Percentiles rank a stretch among this genome's conserved stretches.
These are phyloP conservation scores for Xylaria palmicola DNA, from an alignment of 495 filamentous ascomycete species.

Conservation along the genomic window DNA sequence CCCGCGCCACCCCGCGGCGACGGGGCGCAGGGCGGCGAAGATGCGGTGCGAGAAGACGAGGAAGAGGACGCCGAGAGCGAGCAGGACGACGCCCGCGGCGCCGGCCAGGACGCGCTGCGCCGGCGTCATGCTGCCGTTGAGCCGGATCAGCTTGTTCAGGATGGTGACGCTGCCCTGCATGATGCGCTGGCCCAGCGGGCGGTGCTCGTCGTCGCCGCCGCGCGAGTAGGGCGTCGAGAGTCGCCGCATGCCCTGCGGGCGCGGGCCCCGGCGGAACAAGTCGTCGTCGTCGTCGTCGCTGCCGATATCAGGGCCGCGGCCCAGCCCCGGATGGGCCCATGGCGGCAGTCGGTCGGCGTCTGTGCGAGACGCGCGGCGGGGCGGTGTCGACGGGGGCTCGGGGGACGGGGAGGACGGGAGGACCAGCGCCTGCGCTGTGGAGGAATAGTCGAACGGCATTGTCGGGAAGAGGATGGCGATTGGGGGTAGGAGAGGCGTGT, in stretches of 20 bases:
- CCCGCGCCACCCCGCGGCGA: constrained; percentile 70
- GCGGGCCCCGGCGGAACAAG: constrained; percentile 1
- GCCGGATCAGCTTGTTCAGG: constrained; percentile 22
- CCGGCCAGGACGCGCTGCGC: constrained; percentile 61
- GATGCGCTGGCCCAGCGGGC: constrained; percentile 18
- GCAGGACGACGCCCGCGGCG: constrained; percentile 45
- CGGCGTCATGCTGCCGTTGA: constrained; percentile 49
- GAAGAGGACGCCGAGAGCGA: constrained; percentile 61
- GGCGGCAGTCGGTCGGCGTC: constrained; percentile 5
- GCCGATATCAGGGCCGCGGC: not conserved
- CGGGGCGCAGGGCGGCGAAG: constrained; percentile 67
- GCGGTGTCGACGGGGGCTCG: constrained; percentile 10
- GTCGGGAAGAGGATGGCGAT: not conserved
- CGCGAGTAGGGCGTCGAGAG: constrained; percentile 22
- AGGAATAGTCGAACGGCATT: constrained; percentile 30
- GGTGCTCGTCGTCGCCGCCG: not conserved
- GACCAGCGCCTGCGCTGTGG: constrained; percentile 29
- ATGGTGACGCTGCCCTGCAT: constrained; percentile 18
- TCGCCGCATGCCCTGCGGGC: constrained; percentile 7
- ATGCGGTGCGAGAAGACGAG: constrained; percentile 74
- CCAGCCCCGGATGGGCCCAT: constrained; percentile 17
- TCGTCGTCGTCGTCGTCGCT: not conserved
- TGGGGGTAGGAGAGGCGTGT: not conserved
- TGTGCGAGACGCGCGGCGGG: not conserved
- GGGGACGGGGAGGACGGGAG: constrained; percentile 18